Conservation (phyloP, 148 eudicot species). For the Rhododendron simsii region DNA sequence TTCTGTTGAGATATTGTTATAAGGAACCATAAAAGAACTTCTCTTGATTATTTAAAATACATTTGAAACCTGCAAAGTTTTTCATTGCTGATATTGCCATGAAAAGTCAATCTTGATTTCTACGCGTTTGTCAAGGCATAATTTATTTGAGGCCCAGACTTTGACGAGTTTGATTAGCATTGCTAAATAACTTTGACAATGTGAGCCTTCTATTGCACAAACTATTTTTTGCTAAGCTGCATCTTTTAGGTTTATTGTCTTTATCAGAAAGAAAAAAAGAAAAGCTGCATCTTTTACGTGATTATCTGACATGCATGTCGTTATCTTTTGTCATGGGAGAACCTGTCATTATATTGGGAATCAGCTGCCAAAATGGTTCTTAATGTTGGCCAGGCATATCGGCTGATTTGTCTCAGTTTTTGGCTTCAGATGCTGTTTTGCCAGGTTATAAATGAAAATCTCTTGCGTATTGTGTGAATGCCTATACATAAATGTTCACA, state of each 20-base stretch:
- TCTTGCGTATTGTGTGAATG: not conserved
- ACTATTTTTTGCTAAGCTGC: not conserved
- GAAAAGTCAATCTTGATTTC: not conserved
- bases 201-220: not conserved
- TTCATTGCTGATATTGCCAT: not conserved
- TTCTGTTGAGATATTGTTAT: not conserved
- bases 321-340: not conserved
- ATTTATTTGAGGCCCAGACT: not conserved
- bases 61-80: not conserved
- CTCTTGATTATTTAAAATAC: not conserved
- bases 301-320: too few species aligned
- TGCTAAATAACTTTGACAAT: not conserved
- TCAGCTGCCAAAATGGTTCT: not conserved
- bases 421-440: not conserved
- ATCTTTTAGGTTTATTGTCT: not conserved
- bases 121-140: not conserved
- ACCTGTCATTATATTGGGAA: not conserved
- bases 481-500: not conserved
- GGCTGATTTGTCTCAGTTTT: not conserved
- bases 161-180: not conserved
- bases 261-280: not conserved
- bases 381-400: not conserved
- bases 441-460: not conserved
- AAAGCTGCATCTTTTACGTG: too few species aligned
- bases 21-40: not conserved